These are phyloP conservation scores for Pisolithus thermaeus DNA, from an alignment of 1,284 basidiomycete species.

Conservation along the genomic window DNA sequence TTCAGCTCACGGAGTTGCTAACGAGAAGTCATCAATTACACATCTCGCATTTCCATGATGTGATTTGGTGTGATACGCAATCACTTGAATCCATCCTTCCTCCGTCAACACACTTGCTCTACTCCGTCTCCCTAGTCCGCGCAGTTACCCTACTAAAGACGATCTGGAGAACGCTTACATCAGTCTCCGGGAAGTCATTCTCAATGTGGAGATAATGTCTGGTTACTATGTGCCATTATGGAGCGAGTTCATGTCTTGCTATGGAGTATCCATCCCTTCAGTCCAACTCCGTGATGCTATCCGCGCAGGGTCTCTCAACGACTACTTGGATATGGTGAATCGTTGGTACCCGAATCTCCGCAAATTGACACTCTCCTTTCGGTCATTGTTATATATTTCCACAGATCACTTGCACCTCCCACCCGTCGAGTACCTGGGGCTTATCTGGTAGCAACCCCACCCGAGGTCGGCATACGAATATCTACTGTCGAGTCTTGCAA, in stretches of 20 bases:
- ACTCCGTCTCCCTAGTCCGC: too few species aligned
- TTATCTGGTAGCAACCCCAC: not conserved
- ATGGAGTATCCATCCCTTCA: conserved; percentile 15
- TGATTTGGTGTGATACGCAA: conserved; percentile 9
- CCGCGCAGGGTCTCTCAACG: not conserved
- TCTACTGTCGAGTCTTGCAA: not conserved
- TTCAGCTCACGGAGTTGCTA: conserved; percentile 6
- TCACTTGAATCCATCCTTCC: conserved; percentile 3
- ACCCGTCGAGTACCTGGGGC: not conserved
- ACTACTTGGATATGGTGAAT: not conserved
- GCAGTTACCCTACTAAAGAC: not conserved
- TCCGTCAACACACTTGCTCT: conserved; percentile 16
- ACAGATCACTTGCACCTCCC: not conserved
- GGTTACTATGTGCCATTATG: not conserved
- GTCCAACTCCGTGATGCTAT: conserved; percentile 6
- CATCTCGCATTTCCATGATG: conserved; percentile 11
- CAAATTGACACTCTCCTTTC: conserved; percentile 5
- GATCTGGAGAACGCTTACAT: not conserved
- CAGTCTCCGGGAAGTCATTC: conserved; percentile 18
- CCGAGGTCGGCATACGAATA: not conserved
- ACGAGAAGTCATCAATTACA: conserved; percentile 14
- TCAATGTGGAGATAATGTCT: not conserved
- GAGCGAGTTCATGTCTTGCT: conserved; percentile 9
- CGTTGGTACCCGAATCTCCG: conserved; percentile 12
- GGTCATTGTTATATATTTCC: conserved; percentile 1